Evolutionary conservation across 2,329 filamentous ascomycete species (phyloP), one percentile per base, ranked within the genome.

Genomic region (Aspergillus fijiensis): DNA sequence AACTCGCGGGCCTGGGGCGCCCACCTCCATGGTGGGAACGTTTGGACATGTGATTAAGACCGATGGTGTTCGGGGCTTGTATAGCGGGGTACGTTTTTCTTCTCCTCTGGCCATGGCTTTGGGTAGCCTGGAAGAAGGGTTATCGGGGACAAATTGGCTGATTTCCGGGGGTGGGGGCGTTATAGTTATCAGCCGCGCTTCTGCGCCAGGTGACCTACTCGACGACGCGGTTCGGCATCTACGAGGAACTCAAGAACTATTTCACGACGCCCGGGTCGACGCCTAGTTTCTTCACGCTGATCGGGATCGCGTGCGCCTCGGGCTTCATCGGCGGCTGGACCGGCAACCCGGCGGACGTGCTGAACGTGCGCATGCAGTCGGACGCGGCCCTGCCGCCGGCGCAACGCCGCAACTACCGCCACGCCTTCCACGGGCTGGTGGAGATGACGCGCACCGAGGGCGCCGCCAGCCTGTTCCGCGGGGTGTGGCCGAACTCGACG

Each of bases 291-390:
- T 81, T 87, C 11, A 82, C 86, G n/a, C 87, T 99, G 10, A 84
- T 96, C 64, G 90, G 85, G 65, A 90, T 98, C 77, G 91, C 94
- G 56, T 89, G 87, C 25, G 79, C 87, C 29, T 94, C 95, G 7
- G 95, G 95, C 55, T 91, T 97, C 73, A 77, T 96, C 2, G 95
- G 95, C 63, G 95, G 95, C 53, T 80, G 98, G 51, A 90, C 89
- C 5, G 95, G 95, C 65, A 99, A 98, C 79, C 92, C 93, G 2
- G 94, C 93, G 65, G 95, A 99, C 75, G 92, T 99, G 35, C 83
- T 97, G 71, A 99, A 99, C 77, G 95, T 99, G 53, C 91, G 95
- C 66, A 99, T 99, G 95, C 95, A 99, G 79, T 91, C 96, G 78
- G 95, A 89, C 69, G 88, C 90, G 2, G 87, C 92, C 0, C 85